Conservation (phyloP, 108 stramenopile genomes). For the Nitzschia palea region DNA sequence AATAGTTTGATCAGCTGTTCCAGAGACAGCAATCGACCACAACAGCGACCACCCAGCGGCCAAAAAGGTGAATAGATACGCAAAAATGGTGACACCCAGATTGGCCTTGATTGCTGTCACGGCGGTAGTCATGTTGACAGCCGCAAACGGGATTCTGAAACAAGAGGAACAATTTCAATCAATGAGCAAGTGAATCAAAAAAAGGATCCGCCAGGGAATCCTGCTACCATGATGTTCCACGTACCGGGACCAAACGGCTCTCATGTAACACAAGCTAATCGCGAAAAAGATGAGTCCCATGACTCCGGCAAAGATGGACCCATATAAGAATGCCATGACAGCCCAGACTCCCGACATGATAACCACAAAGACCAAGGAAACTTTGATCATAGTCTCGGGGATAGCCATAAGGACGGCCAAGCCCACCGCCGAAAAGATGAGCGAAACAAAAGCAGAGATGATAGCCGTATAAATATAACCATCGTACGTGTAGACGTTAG, state of each 20-base stretch:
- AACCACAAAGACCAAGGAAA: constrained; percentile 61
- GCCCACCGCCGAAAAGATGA: constrained; percentile 50
- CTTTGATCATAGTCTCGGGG: constrained; percentile 73
- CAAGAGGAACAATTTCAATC: neutral
- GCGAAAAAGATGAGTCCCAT: constrained; percentile 65
- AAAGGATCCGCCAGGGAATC: constrained; percentile 35
- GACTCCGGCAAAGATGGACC: constrained; percentile 54
- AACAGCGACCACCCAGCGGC: constrained; percentile 66
- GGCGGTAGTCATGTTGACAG: constrained; percentile 75
- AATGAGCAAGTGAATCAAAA: constrained; percentile 4
- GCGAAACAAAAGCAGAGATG: constrained; percentile 40
- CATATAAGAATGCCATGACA: constrained; percentile 48
- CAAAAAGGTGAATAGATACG: constrained; percentile 64
- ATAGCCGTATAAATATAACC: constrained; percentile 60
- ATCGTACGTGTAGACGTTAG: constrained; percentile 23
- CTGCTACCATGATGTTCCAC: neutral
- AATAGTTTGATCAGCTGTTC: constrained; percentile 51
- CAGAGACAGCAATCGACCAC: constrained; percentile 63
- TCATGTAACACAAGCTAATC: constrained; percentile 57
- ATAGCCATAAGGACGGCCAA: constrained; percentile 65
- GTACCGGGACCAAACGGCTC: constrained; percentile 37
- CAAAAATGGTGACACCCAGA: constrained; percentile 54
- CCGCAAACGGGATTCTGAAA: constrained; percentile 17
- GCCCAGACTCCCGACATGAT: constrained; percentile 48
- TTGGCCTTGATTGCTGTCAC: constrained; percentile 77